Percentiles rank a stretch among this genome's conserved stretches.
Evolutionary conservation across 208 protist species (phyloP).

Genomic region (Leishmania lainsoni): DNA sequence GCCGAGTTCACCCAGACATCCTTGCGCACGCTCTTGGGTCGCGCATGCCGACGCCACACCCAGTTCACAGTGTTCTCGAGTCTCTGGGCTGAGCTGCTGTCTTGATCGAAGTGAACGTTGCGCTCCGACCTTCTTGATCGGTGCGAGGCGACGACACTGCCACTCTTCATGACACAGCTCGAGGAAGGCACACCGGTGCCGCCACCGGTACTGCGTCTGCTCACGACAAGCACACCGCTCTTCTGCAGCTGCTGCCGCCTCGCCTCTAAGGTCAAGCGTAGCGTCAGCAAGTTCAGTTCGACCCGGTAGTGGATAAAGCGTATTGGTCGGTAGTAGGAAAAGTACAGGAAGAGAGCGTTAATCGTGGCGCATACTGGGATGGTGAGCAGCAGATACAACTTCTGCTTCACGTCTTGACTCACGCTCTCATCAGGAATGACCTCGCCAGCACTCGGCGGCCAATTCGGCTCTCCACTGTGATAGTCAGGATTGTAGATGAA

Average conservation of each 20-base stretch:
- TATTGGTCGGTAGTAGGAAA: slow-evolving; percentile 77
- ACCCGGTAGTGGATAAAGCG: slow-evolving; percentile 71
- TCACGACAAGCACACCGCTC: slow-evolving; percentile 21
- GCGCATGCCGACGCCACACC: slow-evolving; percentile 39
- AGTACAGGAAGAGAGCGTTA: slow-evolving; percentile 69
- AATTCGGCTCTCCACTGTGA: slow-evolving; percentile 35
- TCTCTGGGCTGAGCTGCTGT: slow-evolving; percentile 7
- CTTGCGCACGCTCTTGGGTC: slow-evolving; percentile 51
- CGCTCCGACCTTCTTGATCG: background rate
- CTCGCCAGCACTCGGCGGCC: slow-evolving; percentile 42
- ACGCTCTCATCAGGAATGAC: slow-evolving; percentile 38
- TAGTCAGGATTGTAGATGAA: slow-evolving; percentile 61
- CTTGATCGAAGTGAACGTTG: slow-evolving; percentile 8
- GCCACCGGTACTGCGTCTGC: slow-evolving; percentile 11
- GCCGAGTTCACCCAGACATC: slow-evolving; percentile 50
- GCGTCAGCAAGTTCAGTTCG: slow-evolving; percentile 56
- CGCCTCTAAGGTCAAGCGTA: slow-evolving; percentile 31
- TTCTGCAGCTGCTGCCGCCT: slow-evolving; percentile 41
- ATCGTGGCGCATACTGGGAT: slow-evolving; percentile 48
- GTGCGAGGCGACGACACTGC: background rate
- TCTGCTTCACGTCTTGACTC: slow-evolving; percentile 60
- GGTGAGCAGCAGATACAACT: slow-evolving; percentile 77
- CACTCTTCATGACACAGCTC: slow-evolving; percentile 11
- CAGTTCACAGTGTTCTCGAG: slow-evolving; percentile 19
- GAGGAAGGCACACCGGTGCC: slow-evolving; percentile 6